Base-by-base conservation (phyloP, 495 filamentous ascomycete species). In the Xylaria cubensis region DNA sequence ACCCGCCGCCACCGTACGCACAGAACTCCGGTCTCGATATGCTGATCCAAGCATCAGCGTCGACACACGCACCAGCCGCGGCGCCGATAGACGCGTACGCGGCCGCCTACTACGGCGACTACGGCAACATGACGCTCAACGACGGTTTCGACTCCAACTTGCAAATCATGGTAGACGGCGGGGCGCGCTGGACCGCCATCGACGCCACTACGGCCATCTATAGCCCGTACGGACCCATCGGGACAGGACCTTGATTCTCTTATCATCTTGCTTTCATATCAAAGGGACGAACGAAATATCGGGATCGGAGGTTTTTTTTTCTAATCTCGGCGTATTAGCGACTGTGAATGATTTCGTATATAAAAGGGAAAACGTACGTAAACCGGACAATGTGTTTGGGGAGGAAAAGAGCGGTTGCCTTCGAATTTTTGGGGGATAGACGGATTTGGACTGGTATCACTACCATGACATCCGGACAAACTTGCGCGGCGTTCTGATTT, bases 111-210 rank as follows among this genome's bases (percentile, higher is more conserved):
- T 76, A 75, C 29, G 8, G 46, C 64, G 77, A 77, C 15, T 76
- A 77, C 51, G 41, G 73, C 12, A 32, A 69, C n/a, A 62, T 73
- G 29, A 19, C 66, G 51, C 77, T 79, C n/a, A 78, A 79, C 64
- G 77, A 79, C 67, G 77, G 77, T 7, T 79, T 79, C 71, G 77
- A 79, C 53, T 77, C 61, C 36, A 79, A 79, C 67, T 64, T 79
- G 29, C 77, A 79, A 72, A 78, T 78, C 62, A 74, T 79, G 39
- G 75, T 79, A 0, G 73, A 79, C 63, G 77, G 77, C 17, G 74
- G 76, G 0, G 75, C 72, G 1, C 76, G 75, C 5, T 79, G 76
- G 76, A 67, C 74, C 0, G 67, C 69, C 19, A 67, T 69, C 21
- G 76, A 76, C 55, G 68, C 68, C 13, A 44, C 77, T 4, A 72